Conservation (phyloP, 345 rosid genomes). For the Bruguiera parviflora region DNA sequence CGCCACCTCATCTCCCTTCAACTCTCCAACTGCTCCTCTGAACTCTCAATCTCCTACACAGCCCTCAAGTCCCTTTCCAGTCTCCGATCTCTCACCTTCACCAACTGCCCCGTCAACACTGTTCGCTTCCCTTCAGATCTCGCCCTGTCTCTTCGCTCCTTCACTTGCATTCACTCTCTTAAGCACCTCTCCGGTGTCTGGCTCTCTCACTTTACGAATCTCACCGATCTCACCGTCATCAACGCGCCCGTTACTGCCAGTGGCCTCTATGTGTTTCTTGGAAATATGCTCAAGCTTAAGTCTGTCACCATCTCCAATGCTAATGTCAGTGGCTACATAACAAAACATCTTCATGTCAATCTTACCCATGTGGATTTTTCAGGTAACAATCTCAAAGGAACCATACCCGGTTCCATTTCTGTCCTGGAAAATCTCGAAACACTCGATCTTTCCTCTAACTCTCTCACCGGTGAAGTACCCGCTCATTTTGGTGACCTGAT, state of each 20-base stretch:
- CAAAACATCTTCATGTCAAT: constrained; percentile 45
- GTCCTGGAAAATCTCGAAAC: constrained; percentile 57
- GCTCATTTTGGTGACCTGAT: constrained; percentile 60
- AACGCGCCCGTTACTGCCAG: constrained; percentile 53
- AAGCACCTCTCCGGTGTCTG: constrained; percentile 65
- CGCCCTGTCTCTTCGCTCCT: constrained; percentile 52
- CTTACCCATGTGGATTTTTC: constrained; percentile 81
- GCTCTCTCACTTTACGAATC: constrained; percentile 66
- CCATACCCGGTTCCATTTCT: constrained; percentile 64
- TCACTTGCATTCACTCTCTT: constrained; percentile 57
- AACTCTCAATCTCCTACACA: constrained; percentile 54
- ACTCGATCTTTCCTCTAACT: constrained; percentile 61
- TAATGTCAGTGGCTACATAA: constrained; percentile 60
- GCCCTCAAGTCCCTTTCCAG: constrained; percentile 63
- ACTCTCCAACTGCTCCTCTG: constrained; percentile 74
- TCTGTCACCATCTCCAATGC: constrained; percentile 64
- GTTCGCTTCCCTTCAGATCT: constrained; percentile 65
- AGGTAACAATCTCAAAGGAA: constrained; percentile 60
- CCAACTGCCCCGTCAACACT: constrained; percentile 58
- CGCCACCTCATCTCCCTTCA: constrained; percentile 68
- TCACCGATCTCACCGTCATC: constrained; percentile 71
- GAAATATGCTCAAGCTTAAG: constrained; percentile 54
- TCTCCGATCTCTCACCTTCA: constrained; percentile 63
- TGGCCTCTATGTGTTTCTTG: constrained; percentile 76
- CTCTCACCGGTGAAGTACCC: constrained; percentile 68